Percentiles rank a stretch among this genome's conserved stretches.
Evolutionary conservation across 768 basidiomycete species (phyloP).

Genomic region (Mrakia gelida): DNA sequence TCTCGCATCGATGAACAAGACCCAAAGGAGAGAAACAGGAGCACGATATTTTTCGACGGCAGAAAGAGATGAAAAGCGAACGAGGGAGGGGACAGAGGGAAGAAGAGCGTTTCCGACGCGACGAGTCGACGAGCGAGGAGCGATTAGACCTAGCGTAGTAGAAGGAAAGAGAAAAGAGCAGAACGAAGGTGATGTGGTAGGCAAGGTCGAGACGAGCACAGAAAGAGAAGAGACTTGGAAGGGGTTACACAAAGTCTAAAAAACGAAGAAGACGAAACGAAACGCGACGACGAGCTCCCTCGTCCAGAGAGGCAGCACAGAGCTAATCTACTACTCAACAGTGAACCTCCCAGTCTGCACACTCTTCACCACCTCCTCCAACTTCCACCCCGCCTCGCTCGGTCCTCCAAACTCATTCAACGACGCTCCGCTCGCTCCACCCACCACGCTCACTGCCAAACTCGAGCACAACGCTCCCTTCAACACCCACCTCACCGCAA

Average conservation of each 20-base stretch:
- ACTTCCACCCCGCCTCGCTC: conserved; percentile 12
- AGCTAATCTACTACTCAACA: conserved; percentile 24
- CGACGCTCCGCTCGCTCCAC: conserved; percentile 14
- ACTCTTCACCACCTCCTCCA: conserved; percentile 19
- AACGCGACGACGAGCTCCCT: too few relatives aligned
- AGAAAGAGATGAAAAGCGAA: neutral
- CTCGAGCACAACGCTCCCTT: conserved; percentile 42
- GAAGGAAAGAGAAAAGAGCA: neutral
- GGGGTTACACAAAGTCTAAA: neutral
- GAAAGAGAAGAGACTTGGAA: neutral
- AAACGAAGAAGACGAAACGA: too few relatives aligned
- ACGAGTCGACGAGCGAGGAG: neutral
- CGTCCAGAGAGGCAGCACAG: neutral
- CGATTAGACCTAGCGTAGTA: neutral
- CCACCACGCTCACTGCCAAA: conserved; percentile 44
- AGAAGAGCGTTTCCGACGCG: neutral
- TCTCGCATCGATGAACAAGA: too few relatives aligned
- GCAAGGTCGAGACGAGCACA: neutral
- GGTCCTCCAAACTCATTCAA: conserved; percentile 31
- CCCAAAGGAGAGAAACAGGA: neutral
- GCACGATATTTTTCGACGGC: neutral
- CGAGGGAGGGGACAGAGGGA: neutral
- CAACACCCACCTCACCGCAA: conserved; percentile 42
- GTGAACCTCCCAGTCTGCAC: conserved; percentile 28
- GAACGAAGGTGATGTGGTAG: neutral